Base-by-base conservation (phyloP, 2,329 filamentous ascomycete genomes). In the Aplosporella prunicola region DNA sequence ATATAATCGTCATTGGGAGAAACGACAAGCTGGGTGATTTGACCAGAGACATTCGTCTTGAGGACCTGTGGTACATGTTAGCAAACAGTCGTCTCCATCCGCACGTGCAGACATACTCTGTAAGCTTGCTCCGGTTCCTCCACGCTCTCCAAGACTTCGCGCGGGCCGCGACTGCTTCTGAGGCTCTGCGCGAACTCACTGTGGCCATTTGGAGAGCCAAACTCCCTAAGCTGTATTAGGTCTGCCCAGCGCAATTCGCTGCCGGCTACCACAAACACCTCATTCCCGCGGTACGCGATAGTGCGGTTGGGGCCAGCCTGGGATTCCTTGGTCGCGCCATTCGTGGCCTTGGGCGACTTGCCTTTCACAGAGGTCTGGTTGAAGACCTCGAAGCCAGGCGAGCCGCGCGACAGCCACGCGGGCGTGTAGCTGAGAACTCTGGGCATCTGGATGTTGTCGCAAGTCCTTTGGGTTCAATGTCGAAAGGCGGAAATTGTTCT, bases 201-300 rank as follows among this genome's bases (percentile, higher is more conserved):
- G 20, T 28, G 20, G 5, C 32, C 32, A 25, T 40, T 35, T 4
- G 22, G 26, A 13, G 23, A 13, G 3, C 37, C 37, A 11, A 25
- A 23, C 10, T 76, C 82, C 64, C 93, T 93, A 52, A 96, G 60
- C 42, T 80, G 76, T 35, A 78, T 76, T 39, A 98, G 64, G 60
- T 94, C 85, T 8, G 83, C 80, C 87, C 91, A 98, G 58, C 88
- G 74, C 43, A 98, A 82, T 60, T 96, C 85, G 50, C 82, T 88
- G 32, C 88, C 88, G 26, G 82, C 79, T 14, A 87, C 88, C 9
- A 86, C 78, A 55, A 96, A 96, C 8, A 96, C 67, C 52, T 98
- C 88, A 1, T 83, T 86, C 11, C 83, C 87, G 42, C 89, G 72
- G 33, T 75, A 77, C 8, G 87, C 88, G 50, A 96, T 80, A 1